Evolutionary conservation across 2,329 filamentous ascomycete genomes (phyloP).

Genomic region (Ambrosiella xylebori): DNA sequence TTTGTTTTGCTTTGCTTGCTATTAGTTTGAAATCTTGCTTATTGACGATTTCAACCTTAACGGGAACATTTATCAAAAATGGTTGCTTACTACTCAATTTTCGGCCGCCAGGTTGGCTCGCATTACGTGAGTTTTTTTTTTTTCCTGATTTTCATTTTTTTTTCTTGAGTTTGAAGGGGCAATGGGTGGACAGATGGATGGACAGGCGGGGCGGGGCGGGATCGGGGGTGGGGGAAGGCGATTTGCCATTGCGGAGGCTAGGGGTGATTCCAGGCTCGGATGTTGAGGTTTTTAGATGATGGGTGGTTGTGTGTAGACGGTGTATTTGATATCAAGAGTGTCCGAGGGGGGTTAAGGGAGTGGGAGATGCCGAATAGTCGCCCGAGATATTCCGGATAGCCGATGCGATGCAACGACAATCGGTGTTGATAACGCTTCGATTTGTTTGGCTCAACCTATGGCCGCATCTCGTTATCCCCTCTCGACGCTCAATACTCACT

Average conservation of each 20-base stretch:
- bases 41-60: not conserved
- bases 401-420: not conserved
- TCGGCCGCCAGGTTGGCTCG: slow-evolving; percentile 42
- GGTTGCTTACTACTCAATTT: slow-evolving; percentile 30
- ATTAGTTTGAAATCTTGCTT: not conserved
- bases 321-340: not conserved
- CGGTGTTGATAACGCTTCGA: not conserved
- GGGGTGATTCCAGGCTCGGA: not conserved
- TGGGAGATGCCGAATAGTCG: not conserved
- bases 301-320: not conserved
- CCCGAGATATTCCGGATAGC: not conserved
- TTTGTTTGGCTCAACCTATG: not conserved
- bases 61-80: slow-evolving; percentile 6
- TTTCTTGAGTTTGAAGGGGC: not conserved
- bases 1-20: not conserved
- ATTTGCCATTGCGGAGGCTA: not conserved
- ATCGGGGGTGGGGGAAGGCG: not conserved
- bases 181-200: not conserved
- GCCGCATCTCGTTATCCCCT: not conserved
- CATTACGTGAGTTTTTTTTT: slow-evolving; percentile 35
- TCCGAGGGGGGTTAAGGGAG: not conserved
- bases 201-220: not conserved
- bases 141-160: not conserved
- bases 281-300: not conserved
- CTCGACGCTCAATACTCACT: too few species aligned